Evolutionary conservation across 1,139 yeast species (phyloP).

Genomic region (Suhomyces panamericanus): DNA sequence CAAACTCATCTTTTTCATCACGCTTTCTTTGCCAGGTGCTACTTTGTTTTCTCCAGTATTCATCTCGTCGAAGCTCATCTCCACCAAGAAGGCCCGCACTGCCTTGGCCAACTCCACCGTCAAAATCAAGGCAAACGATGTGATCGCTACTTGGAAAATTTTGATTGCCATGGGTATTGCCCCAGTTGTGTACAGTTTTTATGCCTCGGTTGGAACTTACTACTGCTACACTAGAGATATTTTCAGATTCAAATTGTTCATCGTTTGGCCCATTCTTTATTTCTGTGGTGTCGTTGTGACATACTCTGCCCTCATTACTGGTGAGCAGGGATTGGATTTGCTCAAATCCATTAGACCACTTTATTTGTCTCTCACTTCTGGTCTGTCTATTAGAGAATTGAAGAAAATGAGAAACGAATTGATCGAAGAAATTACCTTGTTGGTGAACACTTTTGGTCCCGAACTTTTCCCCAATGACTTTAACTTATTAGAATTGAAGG

Average conservation of each 20-base stretch:
- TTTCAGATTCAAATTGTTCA: slow-evolving; percentile 22
- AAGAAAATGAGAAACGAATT: slow-evolving; percentile 43
- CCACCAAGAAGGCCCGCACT: slow-evolving; percentile 38
- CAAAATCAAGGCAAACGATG: slow-evolving; percentile 48
- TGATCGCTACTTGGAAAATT: slow-evolving; percentile 71
- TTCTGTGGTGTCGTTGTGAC: slow-evolving; percentile 68
- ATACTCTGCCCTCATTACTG: slow-evolving; percentile 83
- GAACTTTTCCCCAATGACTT: slow-evolving; percentile 49
- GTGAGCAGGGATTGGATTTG: slow-evolving; percentile 91
- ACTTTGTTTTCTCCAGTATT: slow-evolving; percentile 49
- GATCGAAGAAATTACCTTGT: slow-evolving; percentile 44
- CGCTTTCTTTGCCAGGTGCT: slow-evolving; percentile 44
- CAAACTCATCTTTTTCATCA: slow-evolving; percentile 35
- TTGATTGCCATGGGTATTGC: slow-evolving; percentile 86
- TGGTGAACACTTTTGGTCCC: slow-evolving; percentile 48
- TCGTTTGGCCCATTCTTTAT: slow-evolving; percentile 51
- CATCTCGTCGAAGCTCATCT: slow-evolving; percentile 36
- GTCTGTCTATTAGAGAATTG: slow-evolving; percentile 57
- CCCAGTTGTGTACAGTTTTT: slow-evolving; percentile 78
- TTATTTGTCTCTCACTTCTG: slow-evolving; percentile 66
- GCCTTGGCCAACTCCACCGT: slow-evolving; percentile 47
- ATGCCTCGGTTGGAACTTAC: slow-evolving; percentile 68
- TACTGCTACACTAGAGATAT: slow-evolving; percentile 35
- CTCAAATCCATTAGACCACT: slow-evolving; percentile 82
- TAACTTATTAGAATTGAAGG: slow-evolving; percentile 41